Base-by-base conservation (phyloP, 148 eudicot species). In the Camellia sinensis region DNA sequence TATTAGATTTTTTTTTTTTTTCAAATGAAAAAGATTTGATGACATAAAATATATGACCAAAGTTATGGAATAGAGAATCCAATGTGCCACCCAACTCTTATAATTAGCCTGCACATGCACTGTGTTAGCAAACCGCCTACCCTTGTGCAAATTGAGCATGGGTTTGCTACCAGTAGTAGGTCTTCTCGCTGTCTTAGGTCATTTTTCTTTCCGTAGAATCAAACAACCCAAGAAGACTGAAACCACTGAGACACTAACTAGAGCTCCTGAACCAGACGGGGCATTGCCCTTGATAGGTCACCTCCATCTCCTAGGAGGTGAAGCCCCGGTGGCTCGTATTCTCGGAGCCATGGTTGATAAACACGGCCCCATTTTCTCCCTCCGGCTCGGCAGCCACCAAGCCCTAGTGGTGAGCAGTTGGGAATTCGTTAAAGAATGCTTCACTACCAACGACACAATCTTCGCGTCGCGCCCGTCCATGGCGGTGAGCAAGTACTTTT, bases 241-340 rank as follows among this genome's bases (percentile, higher is more conserved):
- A 19, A 13, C 56, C 21, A 5, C 9, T 15, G 10, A 8, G 17
- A 29, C 29, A 29, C 29, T 29, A 29, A 29, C 9, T 62, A 44
- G 54, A 67, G 73, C 80, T 46, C 89, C 86, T 8, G 69, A 82
- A 76, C 89, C 86, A 62, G 13, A 75, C 3, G 87, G 88, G 29
- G 77, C 82, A 48, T 81, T 63, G 78, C 88, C 88, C 73, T n/a
- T 86, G 17, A 75, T 86, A 22, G 89, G 89, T 2, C 89, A 86
- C 77, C 61, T 86, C 14, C 84, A 81, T 46, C 83, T 79, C 11
- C 70, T 84, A 10, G 52, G 79, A 6, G 81, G 81, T 11, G 75
- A 52, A 6, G 73, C 6, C 54, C 84, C 84, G 13, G 21, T 84
- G 29, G 81, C 89, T 15, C 84, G 83, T 7, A 85, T 66, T 17